Conservation (phyloP, 495 filamentous ascomycete species). For the Talaromyces borbonicus region DNA sequence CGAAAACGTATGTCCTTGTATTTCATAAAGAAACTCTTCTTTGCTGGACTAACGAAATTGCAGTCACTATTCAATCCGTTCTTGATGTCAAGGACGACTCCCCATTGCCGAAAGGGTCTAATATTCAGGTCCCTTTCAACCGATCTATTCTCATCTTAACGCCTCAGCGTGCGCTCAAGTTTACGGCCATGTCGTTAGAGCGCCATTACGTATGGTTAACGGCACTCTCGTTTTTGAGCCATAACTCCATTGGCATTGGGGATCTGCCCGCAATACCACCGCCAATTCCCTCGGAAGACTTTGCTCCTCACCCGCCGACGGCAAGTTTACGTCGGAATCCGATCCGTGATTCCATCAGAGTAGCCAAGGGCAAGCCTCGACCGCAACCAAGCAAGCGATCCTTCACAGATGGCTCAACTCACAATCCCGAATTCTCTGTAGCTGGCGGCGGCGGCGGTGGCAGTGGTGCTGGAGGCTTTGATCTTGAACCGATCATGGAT, state of each 20-base stretch:
- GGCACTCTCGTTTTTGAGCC: slow-evolving; percentile 85
- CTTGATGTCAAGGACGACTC: slow-evolving; percentile 95
- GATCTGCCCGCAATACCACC: slow-evolving; percentile 46
- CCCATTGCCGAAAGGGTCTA: slow-evolving; percentile 64
- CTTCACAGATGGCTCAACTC: slow-evolving; percentile 23
- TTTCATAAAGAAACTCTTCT: background rate
- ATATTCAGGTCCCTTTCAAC: slow-evolving; percentile 55
- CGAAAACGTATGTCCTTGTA: slow-evolving; percentile 71
- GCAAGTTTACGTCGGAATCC: slow-evolving; percentile 47
- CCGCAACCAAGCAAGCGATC: slow-evolving; percentile 36
- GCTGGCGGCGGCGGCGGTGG: no score
- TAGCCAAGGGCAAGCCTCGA: slow-evolving; percentile 70
- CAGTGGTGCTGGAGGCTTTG: no score
- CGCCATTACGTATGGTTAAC: slow-evolving; percentile 94
- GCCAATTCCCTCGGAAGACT: slow-evolving; percentile 43
- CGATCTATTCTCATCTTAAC: slow-evolving; percentile 93
- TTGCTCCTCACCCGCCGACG: slow-evolving; percentile 25
- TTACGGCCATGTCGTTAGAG: slow-evolving; percentile 73
- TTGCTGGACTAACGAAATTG: background rate
- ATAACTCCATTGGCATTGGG: slow-evolving; percentile 65
- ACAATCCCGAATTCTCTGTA: slow-evolving; percentile 26
- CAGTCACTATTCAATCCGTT: slow-evolving; percentile 92
- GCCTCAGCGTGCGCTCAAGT: slow-evolving; percentile 87
- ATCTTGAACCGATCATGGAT: slow-evolving; percentile 23
- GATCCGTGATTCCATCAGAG: slow-evolving; percentile 82